These are phyloP conservation scores for Crepidotus variabilis DNA, from an alignment of 768 basidiomycete species.

Conservation along the genomic window DNA sequence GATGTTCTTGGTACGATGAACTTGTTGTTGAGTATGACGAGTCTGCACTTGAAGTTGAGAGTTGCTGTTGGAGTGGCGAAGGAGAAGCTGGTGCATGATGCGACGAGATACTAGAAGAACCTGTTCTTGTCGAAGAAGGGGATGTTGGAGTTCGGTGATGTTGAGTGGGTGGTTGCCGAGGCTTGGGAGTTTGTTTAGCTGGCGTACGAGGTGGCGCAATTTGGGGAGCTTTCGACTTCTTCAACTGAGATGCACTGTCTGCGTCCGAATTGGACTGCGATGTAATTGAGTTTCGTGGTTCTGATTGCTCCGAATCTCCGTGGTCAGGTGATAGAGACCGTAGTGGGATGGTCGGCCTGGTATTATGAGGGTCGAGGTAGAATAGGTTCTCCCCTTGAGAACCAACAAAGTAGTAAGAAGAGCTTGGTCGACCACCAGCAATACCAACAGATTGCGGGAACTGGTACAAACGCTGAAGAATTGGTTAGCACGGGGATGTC, in stretches of 20 bases:
- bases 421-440: slow-evolving; percentile 94
- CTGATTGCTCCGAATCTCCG: background rate
- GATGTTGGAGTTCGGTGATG: slow-evolving; percentile 41
- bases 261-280: slow-evolving; percentile 12
- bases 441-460: slow-evolving; percentile 97
- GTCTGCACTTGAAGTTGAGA: slow-evolving; percentile 34
- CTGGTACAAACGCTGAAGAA: slow-evolving; percentile 70
- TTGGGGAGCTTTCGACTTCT: slow-evolving; percentile 8
- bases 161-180: slow-evolving; percentile 9
- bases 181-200: slow-evolving; percentile 6
- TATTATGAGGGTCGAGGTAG: slow-evolving; percentile 78
- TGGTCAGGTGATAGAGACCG: slow-evolving; percentile 32
- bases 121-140: slow-evolving; percentile 49
- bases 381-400: slow-evolving; percentile 85
- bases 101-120: slow-evolving; percentile 45
- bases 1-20: slow-evolving; percentile 3
- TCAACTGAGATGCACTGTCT: slow-evolving; percentile 14
- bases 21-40: slow-evolving; percentile 12
- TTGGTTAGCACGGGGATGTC: background rate
- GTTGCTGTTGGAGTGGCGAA: slow-evolving; percentile 62
- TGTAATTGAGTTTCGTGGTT: background rate
- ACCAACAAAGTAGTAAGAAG: slow-evolving; percentile 97
- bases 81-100: slow-evolving; percentile 57
- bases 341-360: slow-evolving; percentile 73
- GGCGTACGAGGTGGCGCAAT: slow-evolving; percentile 4